These are phyloP conservation scores for Canavalia gladiata DNA, from an alignment of 306 rosid species.

Conservation along the genomic window DNA sequence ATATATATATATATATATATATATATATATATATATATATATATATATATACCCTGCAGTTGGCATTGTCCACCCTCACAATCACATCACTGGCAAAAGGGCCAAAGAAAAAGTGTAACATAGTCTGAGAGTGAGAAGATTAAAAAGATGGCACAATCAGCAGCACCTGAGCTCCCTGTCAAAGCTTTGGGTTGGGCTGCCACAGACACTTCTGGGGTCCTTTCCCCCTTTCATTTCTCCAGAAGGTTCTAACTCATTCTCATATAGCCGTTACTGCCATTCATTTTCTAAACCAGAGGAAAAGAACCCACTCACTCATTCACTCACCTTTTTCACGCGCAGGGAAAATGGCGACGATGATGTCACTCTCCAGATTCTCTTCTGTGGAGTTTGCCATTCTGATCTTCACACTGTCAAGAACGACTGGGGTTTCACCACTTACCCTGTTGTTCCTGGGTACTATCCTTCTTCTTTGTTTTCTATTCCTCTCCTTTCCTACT, in stretches of 20 bases:
- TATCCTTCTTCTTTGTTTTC: not conserved
- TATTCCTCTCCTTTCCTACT: not conserved
- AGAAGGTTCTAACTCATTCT: constrained; percentile 48
- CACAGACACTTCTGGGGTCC: constrained; percentile 55
- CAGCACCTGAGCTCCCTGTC: constrained; percentile 44
- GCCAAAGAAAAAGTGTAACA: not conserved
- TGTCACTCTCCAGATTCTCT: constrained; percentile 74
- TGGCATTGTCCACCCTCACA: not conserved
- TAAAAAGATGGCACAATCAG: constrained; percentile 48
- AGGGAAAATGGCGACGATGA: constrained; percentile 85
- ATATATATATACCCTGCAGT: not conserved
- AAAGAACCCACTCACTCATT: not conserved
- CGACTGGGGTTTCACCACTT: constrained; percentile 84
- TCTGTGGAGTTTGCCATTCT: constrained; percentile 93
- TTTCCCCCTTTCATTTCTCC: constrained; percentile 64
- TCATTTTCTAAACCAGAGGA: not conserved
- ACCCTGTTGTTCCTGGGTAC: constrained; percentile 95
- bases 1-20: not conserved
- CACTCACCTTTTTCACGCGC: constrained; percentile 25
- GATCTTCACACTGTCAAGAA: constrained; percentile 79
- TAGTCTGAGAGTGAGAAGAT: not conserved
- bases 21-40: not conserved
- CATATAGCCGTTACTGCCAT: no score
- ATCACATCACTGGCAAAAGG: not conserved
- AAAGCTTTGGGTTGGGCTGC: constrained; percentile 69